Base-by-base conservation (phyloP, 2,329 filamentous ascomycete species). In the Fusarium graminum region DNA sequence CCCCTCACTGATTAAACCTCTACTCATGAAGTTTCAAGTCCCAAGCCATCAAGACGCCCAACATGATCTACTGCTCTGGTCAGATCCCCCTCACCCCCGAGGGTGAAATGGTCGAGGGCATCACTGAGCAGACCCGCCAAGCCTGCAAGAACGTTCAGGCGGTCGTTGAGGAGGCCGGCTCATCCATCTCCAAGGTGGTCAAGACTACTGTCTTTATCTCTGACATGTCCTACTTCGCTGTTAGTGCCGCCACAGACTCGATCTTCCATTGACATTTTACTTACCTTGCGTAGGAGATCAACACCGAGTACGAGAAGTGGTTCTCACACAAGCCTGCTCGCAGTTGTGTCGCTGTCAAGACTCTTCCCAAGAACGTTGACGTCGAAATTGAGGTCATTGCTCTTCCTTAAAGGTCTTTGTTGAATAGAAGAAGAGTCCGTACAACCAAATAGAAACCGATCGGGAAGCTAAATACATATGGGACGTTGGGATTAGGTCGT, bases 351-450 rank as follows among this genome's bases (percentile, higher is more conserved):
- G 93, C 93, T 7, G 94, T 96, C 68, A 94, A 95, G 85, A 88
- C 92, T 72, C 85, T 97, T 67, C 93, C 93, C 63, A 93, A 94
- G 85, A 89, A 89, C 56, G 93, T 93, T 40, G 89, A 93, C 61
- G 89, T 97, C 25, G 93, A 97, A 85, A 95, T 97, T 76, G 93
- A 97, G 85, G 92, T 89, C 77, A 91, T 95, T 82, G 93, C 93
- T 56, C 83, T 91, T 54, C 84, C 89, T 65, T 89, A 79, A 77
- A 68, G 25, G 22, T 13, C 32, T 16, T 42, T 14, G 30, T 10
- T 32, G 25, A 26, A 45, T 10, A 51, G 11, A 61, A 57, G 39
- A 36, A 26, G 36, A 46, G 28, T 30, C 25, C 62, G 28, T 17
- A 25, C 39, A 14, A 26, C 13, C 4, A 38, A 54, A 38, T 49